Evolutionary conservation across 495 filamentous ascomycete species (phyloP).

Genomic region (Thermochaetoides thermophila): DNA sequence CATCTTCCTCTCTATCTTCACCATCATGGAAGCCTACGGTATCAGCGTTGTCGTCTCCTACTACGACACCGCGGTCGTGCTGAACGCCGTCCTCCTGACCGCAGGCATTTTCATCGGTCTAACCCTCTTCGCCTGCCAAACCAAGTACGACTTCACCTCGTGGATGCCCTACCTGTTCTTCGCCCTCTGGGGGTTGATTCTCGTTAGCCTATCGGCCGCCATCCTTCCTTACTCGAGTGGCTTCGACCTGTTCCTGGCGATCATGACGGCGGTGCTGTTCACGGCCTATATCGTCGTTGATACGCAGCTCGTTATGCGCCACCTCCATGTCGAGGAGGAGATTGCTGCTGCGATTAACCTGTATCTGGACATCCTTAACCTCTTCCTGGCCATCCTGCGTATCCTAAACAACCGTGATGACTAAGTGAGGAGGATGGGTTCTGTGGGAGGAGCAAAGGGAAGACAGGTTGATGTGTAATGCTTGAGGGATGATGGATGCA

Average conservation of each 20-base stretch:
- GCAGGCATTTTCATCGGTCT: slow-evolving; percentile 86
- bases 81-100: slow-evolving; percentile 82
- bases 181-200: slow-evolving; percentile 70
- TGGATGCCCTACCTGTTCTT: slow-evolving; percentile 96
- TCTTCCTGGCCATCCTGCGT: slow-evolving; percentile 84
- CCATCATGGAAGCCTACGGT: slow-evolving; percentile 80
- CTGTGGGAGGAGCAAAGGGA: too few species aligned
- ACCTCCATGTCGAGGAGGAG: slow-evolving; percentile 97
- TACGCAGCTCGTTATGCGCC: slow-evolving; percentile 85
- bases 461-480: too few species aligned
- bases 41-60: slow-evolving; percentile 84
- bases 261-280: slow-evolving; percentile 72
- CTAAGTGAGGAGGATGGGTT: slow-evolving; percentile 28
- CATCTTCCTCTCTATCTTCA: slow-evolving; percentile 84
- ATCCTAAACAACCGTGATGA: slow-evolving; percentile 85
- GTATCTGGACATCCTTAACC: slow-evolving; percentile 91
- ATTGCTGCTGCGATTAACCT: slow-evolving; percentile 91
- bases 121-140: slow-evolving; percentile 91
- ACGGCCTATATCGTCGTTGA: slow-evolving; percentile 89
- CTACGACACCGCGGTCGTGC: slow-evolving; percentile 65
- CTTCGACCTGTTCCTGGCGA: slow-evolving; percentile 71
- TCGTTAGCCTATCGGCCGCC: slow-evolving; percentile 79
- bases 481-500: neutral
- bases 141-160: slow-evolving; percentile 92
- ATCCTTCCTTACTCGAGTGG: slow-evolving; percentile 73